Conservation (phyloP, 345 rosid species). For the Gossypium anomalum region DNA sequence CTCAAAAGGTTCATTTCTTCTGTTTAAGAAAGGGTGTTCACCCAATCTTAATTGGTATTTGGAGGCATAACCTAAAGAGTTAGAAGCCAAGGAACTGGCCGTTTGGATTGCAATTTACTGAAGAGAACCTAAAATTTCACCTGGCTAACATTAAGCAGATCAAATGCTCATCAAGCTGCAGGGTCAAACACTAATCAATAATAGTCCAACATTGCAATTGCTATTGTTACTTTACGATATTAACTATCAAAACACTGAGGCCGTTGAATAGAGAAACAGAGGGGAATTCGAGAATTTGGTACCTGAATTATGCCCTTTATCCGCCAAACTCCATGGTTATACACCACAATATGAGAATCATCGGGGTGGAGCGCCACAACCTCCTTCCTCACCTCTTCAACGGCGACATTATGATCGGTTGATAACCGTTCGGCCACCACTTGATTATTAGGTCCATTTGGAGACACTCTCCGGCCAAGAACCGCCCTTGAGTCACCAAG, state of each 20-base stretch:
- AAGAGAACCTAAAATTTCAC: not conserved
- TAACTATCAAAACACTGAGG: not conserved
- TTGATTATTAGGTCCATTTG: conserved; percentile 9
- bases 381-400: conserved; percentile 69
- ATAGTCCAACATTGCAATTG: not conserved
- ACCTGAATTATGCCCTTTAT: conserved; percentile 80
- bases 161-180: not conserved
- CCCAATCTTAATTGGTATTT: not conserved
- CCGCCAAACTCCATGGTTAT: conserved; percentile 60
- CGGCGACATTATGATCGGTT: conserved; percentile 56
- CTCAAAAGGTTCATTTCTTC: not conserved
- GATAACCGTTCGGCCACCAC: conserved; percentile 58
- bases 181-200: not conserved
- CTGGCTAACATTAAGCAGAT: not conserved
- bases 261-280: not conserved
- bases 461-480: conserved; percentile 40
- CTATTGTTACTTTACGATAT: not conserved
- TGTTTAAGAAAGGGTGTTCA: not conserved
- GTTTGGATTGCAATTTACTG: too few relatives aligned
- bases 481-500: conserved; percentile 71
- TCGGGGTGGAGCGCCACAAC: conserved; percentile 68
- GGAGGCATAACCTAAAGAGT: not conserved
- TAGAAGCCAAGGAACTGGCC: too few relatives aligned
- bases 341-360: conserved; percentile 51
- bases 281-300: not conserved